Evolutionary conservation across 768 basidiomycete genomes (phyloP).

Genomic region (Daedaleopsis sinensis): DNA sequence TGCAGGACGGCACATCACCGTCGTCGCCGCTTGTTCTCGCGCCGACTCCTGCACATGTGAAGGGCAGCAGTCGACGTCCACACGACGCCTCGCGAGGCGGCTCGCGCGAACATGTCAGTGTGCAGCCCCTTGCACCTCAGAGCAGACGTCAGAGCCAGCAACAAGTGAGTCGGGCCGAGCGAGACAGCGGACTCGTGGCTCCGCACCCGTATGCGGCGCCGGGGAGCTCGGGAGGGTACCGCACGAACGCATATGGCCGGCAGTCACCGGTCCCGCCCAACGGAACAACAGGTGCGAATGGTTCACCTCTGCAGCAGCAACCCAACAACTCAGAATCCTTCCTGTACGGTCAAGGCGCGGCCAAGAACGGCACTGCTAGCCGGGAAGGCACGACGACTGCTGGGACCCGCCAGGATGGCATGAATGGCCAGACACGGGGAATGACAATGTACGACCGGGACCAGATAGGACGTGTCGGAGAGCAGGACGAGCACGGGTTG

Average conservation of each 20-base stretch:
- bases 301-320: conserved; percentile 43
- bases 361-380: conserved; percentile 44
- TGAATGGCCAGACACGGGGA: conserved; percentile 45
- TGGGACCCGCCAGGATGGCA: conserved; percentile 38
- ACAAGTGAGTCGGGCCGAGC: conserved; percentile 33
- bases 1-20: conserved; percentile 57
- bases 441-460: conserved; percentile 72
- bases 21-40: conserved; percentile 62
- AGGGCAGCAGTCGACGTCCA: conserved; percentile 53
- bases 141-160: conserved; percentile 73
- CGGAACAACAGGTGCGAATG: conserved; percentile 38
- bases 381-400: conserved; percentile 54
- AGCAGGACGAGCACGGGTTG: conserved; percentile 61
- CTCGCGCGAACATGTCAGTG: conserved; percentile 51
- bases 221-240: conserved; percentile 59
- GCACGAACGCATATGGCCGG: conserved; percentile 58
- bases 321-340: conserved; percentile 58
- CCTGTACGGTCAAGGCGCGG: conserved; percentile 62
- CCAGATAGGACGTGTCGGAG: conserved; percentile 60
- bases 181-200: conserved; percentile 48
- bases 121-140: conserved; percentile 66
- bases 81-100: conserved; percentile 58
- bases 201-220: conserved; percentile 78
- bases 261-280: conserved; percentile 37
- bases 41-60: conserved; percentile 69